Conservation (phyloP, 768 basidiomycete genomes). For the Rhodosporidiobolus sp. region DNA sequence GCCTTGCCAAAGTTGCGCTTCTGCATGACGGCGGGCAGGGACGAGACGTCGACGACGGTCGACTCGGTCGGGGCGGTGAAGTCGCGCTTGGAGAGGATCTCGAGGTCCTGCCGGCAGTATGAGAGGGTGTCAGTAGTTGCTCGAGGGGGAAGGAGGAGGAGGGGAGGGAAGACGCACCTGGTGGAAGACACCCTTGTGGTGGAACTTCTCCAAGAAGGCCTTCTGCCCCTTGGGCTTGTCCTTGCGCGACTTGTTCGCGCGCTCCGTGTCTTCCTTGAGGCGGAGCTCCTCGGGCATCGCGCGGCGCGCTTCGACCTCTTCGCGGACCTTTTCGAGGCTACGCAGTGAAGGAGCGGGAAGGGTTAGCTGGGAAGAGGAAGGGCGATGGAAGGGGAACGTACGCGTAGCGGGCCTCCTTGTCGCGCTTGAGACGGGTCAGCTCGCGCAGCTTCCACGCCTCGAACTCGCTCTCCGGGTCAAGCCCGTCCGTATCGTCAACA, state of each 20-base stretch:
- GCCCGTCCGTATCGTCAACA: constrained; percentile 89
- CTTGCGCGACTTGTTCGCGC: constrained; percentile 72
- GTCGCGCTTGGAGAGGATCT: constrained; percentile 76
- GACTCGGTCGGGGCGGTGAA: constrained; percentile 86
- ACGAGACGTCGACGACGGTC: constrained; percentile 72
- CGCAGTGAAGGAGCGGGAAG: no score
- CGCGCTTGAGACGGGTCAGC: constrained; percentile 84
- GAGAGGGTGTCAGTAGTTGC: not conserved
- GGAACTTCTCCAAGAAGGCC: constrained; percentile 92
- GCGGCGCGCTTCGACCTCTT: constrained; percentile 84
- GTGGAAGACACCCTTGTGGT: constrained; percentile 99
- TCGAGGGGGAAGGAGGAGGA: not conserved
- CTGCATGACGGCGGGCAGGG: constrained; percentile 94
- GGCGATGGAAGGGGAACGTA: constrained; percentile 8
- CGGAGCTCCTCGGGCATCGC: constrained; percentile 91
- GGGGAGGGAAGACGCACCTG: constrained; percentile 58
- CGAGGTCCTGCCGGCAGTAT: constrained; percentile 64
- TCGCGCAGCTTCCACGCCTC: constrained; percentile 95
- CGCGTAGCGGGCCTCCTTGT: constrained; percentile 79
- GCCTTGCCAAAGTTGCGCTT: constrained; percentile 68
- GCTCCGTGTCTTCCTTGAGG: constrained; percentile 84
- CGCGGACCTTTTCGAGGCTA: constrained; percentile 72
- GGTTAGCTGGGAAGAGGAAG: not conserved
- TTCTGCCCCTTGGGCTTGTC: constrained; percentile 58
- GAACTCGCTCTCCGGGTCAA: constrained; percentile 85